These are phyloP conservation scores for Byssochlamys sp. DNA, from an alignment of 2,329 filamentous ascomycete species.

Conservation along the genomic window DNA sequence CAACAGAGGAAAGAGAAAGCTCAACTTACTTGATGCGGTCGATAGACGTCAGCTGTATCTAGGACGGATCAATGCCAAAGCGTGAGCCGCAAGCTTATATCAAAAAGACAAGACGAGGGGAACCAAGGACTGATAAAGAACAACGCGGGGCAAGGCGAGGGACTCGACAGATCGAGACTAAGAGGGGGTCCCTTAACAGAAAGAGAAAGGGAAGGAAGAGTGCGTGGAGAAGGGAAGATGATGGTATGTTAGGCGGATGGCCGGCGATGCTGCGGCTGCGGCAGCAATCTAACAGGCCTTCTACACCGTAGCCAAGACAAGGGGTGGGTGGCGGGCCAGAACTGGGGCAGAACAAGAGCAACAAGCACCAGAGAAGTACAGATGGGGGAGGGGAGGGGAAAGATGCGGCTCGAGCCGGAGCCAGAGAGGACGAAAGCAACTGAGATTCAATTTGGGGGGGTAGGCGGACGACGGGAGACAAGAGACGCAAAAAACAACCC, in stretches of 20 bases:
- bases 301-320: slow-evolving; percentile 13
- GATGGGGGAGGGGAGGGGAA: slow-evolving; percentile 6
- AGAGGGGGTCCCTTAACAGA: slow-evolving; percentile 5
- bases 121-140: slow-evolving; percentile 1
- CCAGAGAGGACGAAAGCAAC: not conserved
- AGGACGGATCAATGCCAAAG: slow-evolving; percentile 7
- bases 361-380: not conserved
- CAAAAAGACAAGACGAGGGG: slow-evolving; percentile 3
- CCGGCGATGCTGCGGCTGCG: not conserved
- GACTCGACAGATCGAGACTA: slow-evolving; percentile 1
- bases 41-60: slow-evolving; percentile 38
- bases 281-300: slow-evolving; percentile 4
- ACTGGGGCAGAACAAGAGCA: slow-evolving; percentile 5
- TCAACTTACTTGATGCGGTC: slow-evolving; percentile 37
- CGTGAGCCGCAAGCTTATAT: slow-evolving; percentile 10
- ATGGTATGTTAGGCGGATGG: slow-evolving; percentile 5
- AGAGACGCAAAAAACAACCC: slow-evolving; percentile 6
- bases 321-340: slow-evolving; percentile 13
- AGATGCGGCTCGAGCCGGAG: slow-evolving; percentile 2
- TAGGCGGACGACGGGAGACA: slow-evolving; percentile 10
- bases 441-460: not conserved
- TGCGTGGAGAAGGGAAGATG: slow-evolving; percentile 8
- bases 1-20: slow-evolving; percentile 6
- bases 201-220: slow-evolving; percentile 8
- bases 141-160: not conserved